A percentile compares a stretch with the other conserved stretches of the same genome.
Conservation (phyloP, 2,329 filamentous ascomycete genomes). For the Trichoderma cornu-damae region DNA sequence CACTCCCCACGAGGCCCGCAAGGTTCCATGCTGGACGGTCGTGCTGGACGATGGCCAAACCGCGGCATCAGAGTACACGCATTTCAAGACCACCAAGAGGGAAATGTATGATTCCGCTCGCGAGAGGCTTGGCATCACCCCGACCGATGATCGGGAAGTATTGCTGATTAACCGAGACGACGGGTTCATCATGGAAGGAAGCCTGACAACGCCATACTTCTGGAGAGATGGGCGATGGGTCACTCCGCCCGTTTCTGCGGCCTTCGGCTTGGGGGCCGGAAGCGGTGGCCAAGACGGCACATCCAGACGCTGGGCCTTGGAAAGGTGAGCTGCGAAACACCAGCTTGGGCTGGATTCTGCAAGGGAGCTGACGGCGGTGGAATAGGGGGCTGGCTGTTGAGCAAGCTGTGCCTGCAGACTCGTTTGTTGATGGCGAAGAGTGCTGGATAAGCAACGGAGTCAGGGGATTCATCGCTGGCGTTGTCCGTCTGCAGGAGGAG, state of each 20-base stretch:
- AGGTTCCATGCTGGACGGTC: conserved; percentile 37
- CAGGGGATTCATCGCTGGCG: conserved; percentile 63
- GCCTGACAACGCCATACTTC: conserved; percentile 77
- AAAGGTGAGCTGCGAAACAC: conserved; percentile 43
- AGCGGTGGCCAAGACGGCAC: conserved; percentile 80
- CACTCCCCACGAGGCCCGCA: conserved; percentile 25
- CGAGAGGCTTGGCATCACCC: conserved; percentile 50
- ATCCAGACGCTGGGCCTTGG: conserved; percentile 76
- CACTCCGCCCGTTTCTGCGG: conserved; percentile 61
- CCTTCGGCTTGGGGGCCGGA: conserved; percentile 36
- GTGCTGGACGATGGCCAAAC: conserved; percentile 42
- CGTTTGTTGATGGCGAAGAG: conserved; percentile 65
- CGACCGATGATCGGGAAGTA: conserved; percentile 59
- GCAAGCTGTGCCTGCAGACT: conserved; percentile 52
- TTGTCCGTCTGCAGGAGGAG: conserved; percentile 28
- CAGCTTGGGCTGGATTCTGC: not conserved
- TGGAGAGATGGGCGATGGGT: conserved; percentile 69
- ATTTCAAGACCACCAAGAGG: conserved; percentile 78
- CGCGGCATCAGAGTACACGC: conserved; percentile 59
- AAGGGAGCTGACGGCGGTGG: conserved; percentile 13
- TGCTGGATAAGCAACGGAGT: conserved; percentile 89
- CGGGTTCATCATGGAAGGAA: conserved; percentile 76
- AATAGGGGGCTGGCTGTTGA: conserved; percentile 58
- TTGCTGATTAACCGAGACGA: conserved; percentile 60
- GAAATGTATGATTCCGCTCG: conserved; percentile 67